A percentile compares a stretch with the other conserved stretches of the same genome.
Evolutionary conservation across 1,284 basidiomycete genomes (phyloP).

Genomic region (Apiotrichum laibachii): DNA sequence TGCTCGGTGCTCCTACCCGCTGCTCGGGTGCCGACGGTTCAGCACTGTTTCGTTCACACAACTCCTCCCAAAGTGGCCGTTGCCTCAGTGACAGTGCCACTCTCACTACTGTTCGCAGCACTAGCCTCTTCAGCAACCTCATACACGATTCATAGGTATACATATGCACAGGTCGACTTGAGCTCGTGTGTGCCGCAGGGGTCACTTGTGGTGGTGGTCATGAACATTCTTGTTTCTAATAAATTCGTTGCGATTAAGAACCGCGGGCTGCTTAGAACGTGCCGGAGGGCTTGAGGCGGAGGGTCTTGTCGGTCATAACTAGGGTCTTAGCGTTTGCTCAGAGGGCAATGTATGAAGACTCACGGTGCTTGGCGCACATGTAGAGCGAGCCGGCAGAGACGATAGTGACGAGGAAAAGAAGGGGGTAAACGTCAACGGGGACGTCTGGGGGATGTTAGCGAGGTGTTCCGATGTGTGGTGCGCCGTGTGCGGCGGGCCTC

Average conservation of each 20-base stretch:
- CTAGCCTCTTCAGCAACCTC: not conserved
- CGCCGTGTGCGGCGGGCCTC: too few species aligned
- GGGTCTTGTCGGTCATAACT: slow-evolving; percentile 7
- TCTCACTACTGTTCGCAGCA: too few species aligned
- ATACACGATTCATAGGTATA: slow-evolving; percentile 1
- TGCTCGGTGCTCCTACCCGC: too few species aligned
- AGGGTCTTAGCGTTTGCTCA: too few species aligned
- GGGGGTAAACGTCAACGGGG: slow-evolving; percentile 10
- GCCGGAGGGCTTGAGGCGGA: slow-evolving; percentile 11
- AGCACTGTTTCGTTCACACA: too few species aligned
- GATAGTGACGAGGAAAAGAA: slow-evolving; percentile 2
- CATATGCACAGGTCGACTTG: not conserved
- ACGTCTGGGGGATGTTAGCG: slow-evolving; percentile 1
- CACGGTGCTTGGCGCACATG: slow-evolving; percentile 10
- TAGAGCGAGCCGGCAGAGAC: slow-evolving; percentile 2
- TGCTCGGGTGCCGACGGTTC: too few species aligned
- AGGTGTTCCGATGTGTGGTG: not conserved
- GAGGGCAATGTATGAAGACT: not conserved
- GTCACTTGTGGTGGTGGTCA: not conserved
- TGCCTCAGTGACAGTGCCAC: too few species aligned
- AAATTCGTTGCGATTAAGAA: not conserved
- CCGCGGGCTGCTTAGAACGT: not conserved
- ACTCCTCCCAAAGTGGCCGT: too few species aligned
- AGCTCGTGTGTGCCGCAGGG: not conserved
- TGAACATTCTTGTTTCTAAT: not conserved